Base-by-base conservation (phyloP, 371 early-diverging fungal genomes). In the Entomophthora muscae region DNA sequence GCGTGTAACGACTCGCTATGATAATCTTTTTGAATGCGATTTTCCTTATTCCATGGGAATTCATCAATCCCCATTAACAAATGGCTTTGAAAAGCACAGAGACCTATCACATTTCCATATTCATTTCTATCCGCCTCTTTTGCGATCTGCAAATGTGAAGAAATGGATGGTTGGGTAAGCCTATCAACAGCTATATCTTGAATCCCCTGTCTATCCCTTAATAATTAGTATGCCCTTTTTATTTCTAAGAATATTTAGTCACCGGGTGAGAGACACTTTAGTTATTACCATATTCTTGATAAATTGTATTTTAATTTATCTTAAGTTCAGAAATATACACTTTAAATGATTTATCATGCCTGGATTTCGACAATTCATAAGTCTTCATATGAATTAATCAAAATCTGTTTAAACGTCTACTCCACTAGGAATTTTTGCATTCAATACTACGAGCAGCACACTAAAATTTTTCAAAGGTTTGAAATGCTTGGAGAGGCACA, bases 31-130 rank as follows among this genome's bases (percentile, higher is more conserved):
- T 71, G 66, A 83, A 61, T 84, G 84, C 68, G 80, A 83, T n/a
- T 96, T 96, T 72, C 95, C 97, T 10, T 95, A 95, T 70, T 90
- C 92, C 0, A 93, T 93, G 94, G 95, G 96, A 3, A 71, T 92
- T 57, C 93, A 92, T 69, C 88, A 89, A 64, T 80, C 90, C 5
- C 90, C 91, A 1, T 73, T 77, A 24, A 71, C 70, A 17, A 55
- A 59, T 2, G 72, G 73, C 26, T 75, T 68, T 0, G 76, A 79
- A 17, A 59, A n/a, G n/a, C n/a, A 68, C 61, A 66, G 75, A 32
- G 68, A 76, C 22, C 70, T 72, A 10, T 66, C 66, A 30, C 93
- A 93, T 72, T 71, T 96, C 53, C 97, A 95, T 70, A 52, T 93
- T 51, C 95, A 96, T 69, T 94, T 92, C 67, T 96, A 95, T 70